These are phyloP conservation scores for Sphagnum contortum DNA, from an alignment of 225 moss, liverwort and hornwort genomes.

Conservation along the genomic window DNA sequence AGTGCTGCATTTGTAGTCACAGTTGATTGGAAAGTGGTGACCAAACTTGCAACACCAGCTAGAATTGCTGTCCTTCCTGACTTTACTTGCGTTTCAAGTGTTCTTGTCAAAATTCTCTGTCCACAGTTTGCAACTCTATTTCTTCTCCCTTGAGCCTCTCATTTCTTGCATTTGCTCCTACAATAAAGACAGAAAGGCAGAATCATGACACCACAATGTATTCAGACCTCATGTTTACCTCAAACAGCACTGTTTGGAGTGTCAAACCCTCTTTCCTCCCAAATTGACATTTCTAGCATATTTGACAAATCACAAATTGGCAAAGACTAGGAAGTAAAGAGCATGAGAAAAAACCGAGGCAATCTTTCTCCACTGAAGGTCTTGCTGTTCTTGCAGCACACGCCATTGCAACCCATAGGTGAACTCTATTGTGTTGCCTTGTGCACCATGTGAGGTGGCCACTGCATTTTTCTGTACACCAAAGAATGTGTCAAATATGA, in stretches of 20 bases:
- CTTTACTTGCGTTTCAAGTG: no score
- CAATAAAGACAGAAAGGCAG: not conserved
- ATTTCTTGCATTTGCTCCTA: no score
- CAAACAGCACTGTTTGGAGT: not conserved
- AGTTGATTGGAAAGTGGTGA: no score
- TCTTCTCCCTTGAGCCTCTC: no score
- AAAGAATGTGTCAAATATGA: not conserved
- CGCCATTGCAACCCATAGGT: conserved; percentile 32
- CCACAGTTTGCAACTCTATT: no score
- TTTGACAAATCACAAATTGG: not conserved
- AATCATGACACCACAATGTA: not conserved
- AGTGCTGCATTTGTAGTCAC: no score
- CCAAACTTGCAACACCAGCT: no score
- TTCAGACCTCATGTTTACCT: no score
- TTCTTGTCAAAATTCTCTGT: no score
- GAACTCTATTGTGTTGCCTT: conserved; percentile 59
- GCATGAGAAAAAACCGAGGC: conserved; percentile 13
- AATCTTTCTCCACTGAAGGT: conserved; percentile 31
- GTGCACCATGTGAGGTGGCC: conserved; percentile 47
- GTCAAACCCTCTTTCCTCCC: not conserved
- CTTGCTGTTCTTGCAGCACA: conserved; percentile 32
- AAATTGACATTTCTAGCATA: not conserved
- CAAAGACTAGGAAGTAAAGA: not conserved
- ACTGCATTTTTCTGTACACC: conserved; percentile 23
- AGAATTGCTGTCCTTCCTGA: no score